Conservation (phyloP, 1,139 yeast species). For the Nakaseomyces glabratus region DNA sequence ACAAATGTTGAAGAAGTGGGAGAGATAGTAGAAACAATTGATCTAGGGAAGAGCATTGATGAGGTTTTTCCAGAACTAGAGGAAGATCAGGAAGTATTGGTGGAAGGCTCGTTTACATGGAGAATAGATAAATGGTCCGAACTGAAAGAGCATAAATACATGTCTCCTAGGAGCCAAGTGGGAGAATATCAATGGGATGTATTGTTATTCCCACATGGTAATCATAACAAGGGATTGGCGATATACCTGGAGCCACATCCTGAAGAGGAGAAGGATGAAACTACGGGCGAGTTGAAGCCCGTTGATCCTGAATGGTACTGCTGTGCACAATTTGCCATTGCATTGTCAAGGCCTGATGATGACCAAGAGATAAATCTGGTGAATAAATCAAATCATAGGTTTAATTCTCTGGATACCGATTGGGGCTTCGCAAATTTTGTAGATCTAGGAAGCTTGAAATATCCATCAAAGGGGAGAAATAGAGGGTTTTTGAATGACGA, state of each 20-base stretch:
- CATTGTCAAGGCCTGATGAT: conserved; percentile 66
- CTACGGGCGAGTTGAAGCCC: conserved; percentile 31
- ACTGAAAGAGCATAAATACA: conserved; percentile 39
- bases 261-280: conserved; percentile 20
- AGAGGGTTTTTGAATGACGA: conserved; percentile 45
- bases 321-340: conserved; percentile 86
- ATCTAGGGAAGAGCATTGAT: conserved; percentile 23
- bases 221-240: conserved; percentile 45
- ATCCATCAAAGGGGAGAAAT: conserved; percentile 26
- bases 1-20: conserved; percentile 15
- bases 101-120: conserved; percentile 53
- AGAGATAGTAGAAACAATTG: conserved; percentile 17
- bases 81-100: conserved; percentile 28
- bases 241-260: conserved; percentile 48
- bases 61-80: conserved; percentile 30
- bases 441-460: conserved; percentile 45
- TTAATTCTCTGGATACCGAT: conserved; percentile 66
- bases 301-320: conserved; percentile 58
- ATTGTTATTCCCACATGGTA: conserved; percentile 70
- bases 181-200: conserved; percentile 72
- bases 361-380: conserved; percentile 52
- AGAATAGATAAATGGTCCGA: conserved; percentile 56
- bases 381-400: conserved; percentile 75
- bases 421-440: conserved; percentile 91
- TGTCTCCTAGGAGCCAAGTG: conserved; percentile 47